phyloP scores from a whole-genome alignment of 2,329 filamentous ascomycete species.

The Chaetomiaceae sp. region DNA sequence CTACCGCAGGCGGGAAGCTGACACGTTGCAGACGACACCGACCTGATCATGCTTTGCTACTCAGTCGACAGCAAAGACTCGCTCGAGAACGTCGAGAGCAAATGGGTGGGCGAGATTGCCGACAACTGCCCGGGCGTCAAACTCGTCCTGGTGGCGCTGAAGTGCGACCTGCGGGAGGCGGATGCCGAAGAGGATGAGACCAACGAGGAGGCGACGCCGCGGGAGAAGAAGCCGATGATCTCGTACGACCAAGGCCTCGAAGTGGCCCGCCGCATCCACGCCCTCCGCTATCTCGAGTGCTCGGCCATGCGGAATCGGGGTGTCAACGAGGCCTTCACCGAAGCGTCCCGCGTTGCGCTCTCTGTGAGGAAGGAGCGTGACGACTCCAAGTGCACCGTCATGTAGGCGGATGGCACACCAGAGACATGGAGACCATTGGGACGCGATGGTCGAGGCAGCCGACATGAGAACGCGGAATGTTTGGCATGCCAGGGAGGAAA shows the following conservation, averaged over 20 bases:
- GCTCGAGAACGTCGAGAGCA: conserved; percentile 95
- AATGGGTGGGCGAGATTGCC: conserved; percentile 97
- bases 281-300: conserved; percentile 93
- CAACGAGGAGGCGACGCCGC: conserved; percentile 33
- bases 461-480: not conserved
- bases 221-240: conserved; percentile 68
- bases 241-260: conserved; percentile 88
- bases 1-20: conserved; percentile 1
- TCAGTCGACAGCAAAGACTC: conserved; percentile 95
- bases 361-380: conserved; percentile 63
- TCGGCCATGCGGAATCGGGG: conserved; percentile 97
- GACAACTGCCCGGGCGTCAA: conserved; percentile 97
- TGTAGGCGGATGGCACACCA: conserved; percentile 38
- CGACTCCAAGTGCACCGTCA: conserved; percentile 55
- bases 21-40: conserved; percentile 64
- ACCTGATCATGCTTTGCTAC: conserved; percentile 98
- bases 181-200: conserved; percentile 57
- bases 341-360: conserved; percentile 90
- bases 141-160: conserved; percentile 89
- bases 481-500: not conserved
- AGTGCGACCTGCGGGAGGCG: conserved; percentile 89
- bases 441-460: not conserved
- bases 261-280: conserved; percentile 85
- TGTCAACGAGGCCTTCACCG: conserved; percentile 97
- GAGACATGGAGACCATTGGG: not conserved